Percentiles rank a stretch among this genome's conserved stretches.
These are phyloP conservation scores for Pythium angustatum DNA, from an alignment of 352 stramenopile genomes.

Conservation along the genomic window DNA sequence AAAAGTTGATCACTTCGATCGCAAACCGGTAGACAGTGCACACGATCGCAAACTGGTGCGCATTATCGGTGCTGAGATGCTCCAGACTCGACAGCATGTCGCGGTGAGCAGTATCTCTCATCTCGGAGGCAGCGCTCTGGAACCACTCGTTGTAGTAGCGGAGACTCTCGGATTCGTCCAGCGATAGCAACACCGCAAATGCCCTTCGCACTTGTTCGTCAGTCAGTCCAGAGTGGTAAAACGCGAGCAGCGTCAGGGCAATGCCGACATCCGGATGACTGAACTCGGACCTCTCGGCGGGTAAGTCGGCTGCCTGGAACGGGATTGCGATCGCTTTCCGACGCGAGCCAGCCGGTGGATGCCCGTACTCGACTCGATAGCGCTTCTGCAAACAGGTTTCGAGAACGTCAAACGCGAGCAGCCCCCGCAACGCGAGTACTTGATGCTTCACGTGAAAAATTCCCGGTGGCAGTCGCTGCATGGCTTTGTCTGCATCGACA, in stretches of 20 bases:
- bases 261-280: constrained; percentile 88
- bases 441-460: constrained; percentile 35
- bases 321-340: constrained; percentile 82
- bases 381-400: constrained; percentile 86
- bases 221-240: constrained; percentile 80
- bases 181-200: constrained; percentile 55
- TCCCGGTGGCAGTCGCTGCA: constrained; percentile 18
- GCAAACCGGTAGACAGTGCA: constrained; percentile 53
- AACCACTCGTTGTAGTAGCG: constrained; percentile 79
- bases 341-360: constrained; percentile 41
- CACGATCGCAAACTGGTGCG: constrained; percentile 57
- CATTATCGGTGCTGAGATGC: constrained; percentile 75
- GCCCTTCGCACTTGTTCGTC: constrained; percentile 47
- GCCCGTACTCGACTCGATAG: constrained; percentile 79
- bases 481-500: constrained; percentile 25
- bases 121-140: constrained; percentile 28
- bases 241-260: constrained; percentile 77
- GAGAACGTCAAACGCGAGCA: constrained; percentile 77
- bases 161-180: constrained; percentile 64
- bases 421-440: constrained; percentile 68
- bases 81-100: constrained; percentile 49
- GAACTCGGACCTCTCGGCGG: constrained; percentile 83
- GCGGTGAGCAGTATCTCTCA: constrained; percentile 23
- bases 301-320: constrained; percentile 83
- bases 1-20: constrained; percentile 85